Evolutionary conservation across 768 basidiomycete genomes (phyloP).

Genomic region (Calocera viscosa): DNA sequence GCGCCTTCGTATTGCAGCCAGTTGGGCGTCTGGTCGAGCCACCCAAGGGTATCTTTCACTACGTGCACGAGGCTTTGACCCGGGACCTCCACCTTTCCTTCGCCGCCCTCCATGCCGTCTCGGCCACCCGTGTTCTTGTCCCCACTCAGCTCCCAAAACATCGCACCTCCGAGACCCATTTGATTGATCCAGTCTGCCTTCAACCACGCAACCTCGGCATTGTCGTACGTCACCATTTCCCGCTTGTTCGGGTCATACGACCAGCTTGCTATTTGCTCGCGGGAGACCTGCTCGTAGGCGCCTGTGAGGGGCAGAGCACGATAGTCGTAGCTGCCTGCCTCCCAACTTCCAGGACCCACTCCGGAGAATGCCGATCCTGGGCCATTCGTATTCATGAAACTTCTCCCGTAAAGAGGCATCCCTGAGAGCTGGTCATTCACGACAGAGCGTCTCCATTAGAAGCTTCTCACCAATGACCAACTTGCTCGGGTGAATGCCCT

Average conservation of each 20-base stretch:
- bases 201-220: constrained; percentile 49
- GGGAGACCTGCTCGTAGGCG: constrained; percentile 29
- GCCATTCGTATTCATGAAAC: constrained; percentile 74
- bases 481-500: constrained; percentile 66
- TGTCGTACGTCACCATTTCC: constrained; percentile 79
- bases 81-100: constrained; percentile 59
- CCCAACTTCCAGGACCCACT: constrained; percentile 81
- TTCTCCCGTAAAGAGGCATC: constrained; percentile 85
- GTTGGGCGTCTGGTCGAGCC: constrained; percentile 55
- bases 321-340: constrained; percentile 75
- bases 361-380: constrained; percentile 71
- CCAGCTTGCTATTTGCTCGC: constrained; percentile 60
- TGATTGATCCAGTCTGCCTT: constrained; percentile 73
- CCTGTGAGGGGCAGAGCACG: constrained; percentile 72
- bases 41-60: constrained; percentile 67
- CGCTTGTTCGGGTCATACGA: constrained; percentile 57
- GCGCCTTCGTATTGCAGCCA: constrained; percentile 70
- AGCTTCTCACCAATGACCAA: constrained; percentile 50
- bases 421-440: constrained; percentile 26
- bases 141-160: constrained; percentile 67
- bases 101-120: constrained; percentile 61
- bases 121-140: constrained; percentile 54
- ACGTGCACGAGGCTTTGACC: constrained; percentile 59
- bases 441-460: not conserved
- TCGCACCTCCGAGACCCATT: constrained; percentile 73